These are phyloP conservation scores for Penstemon barbatus DNA, from an alignment of 257 asterid genomes.

Conservation along the genomic window DNA sequence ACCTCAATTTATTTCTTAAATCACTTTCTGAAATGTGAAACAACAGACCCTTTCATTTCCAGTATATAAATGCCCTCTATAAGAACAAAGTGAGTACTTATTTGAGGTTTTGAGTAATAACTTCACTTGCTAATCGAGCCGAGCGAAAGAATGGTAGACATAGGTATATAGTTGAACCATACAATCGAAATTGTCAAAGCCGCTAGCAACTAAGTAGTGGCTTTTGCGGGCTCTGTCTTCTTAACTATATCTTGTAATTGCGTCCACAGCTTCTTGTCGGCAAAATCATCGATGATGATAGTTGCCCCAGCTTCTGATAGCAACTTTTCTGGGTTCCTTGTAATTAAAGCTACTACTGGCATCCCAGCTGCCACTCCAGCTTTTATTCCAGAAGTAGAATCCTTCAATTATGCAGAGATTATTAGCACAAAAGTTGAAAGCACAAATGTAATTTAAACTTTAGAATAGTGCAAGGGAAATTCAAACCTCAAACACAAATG, in stretches of 20 bases:
- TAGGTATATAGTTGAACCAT: too few species aligned
- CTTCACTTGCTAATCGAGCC: too few species aligned
- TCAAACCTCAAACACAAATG: conserved; percentile 73
- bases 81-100: too few species aligned
- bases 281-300: conserved; percentile 61
- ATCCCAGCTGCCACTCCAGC: conserved; percentile 83
- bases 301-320: conserved; percentile 62
- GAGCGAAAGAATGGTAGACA: too few species aligned
- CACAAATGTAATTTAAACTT: not conserved
- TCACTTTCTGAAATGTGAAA: too few species aligned
- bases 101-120: too few species aligned
- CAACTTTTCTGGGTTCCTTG: conserved; percentile 60
- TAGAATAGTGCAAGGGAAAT: not conserved
- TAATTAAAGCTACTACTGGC: conserved; percentile 71
- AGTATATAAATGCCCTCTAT: too few species aligned
- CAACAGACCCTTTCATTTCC: too few species aligned
- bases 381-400: conserved; percentile 76
- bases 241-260: conserved; percentile 50
- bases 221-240: conserved; percentile 28
- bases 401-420: conserved; percentile 39
- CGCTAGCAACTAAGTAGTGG: conserved; percentile 28
- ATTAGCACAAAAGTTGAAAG: not conserved
- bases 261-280: conserved; percentile 56
- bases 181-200: too few species aligned
- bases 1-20: too few species aligned